A percentile compares a stretch with the other conserved stretches of the same genome.
phyloP scores from a whole-genome alignment of 495 filamentous ascomycete species.

The Annulohypoxylon bovei region DNA sequence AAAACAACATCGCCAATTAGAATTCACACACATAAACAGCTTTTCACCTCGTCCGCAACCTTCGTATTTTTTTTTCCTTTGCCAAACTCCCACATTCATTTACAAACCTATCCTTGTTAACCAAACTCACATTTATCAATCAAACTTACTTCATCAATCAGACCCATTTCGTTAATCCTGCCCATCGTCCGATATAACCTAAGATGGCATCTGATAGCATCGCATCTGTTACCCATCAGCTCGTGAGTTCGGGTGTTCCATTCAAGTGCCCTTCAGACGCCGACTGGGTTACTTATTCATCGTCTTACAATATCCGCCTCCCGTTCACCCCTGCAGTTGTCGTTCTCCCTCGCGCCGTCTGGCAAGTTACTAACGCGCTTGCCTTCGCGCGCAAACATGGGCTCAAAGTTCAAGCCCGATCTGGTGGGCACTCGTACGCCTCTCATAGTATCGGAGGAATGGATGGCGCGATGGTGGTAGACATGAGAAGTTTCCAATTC shows the following conservation, averaged over 20 bases:
- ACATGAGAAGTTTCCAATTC: conserved; percentile 56
- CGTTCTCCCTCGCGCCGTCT: conserved; percentile 58
- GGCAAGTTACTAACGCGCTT: conserved; percentile 63
- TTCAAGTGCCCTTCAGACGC: conserved; percentile 4
- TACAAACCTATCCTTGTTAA: background rate
- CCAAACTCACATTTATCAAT: background rate
- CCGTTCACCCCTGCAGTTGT: conserved; percentile 65
- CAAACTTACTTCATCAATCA: background rate
- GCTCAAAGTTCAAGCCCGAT: conserved; percentile 69
- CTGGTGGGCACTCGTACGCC: conserved; percentile 77
- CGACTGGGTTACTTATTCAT: conserved; percentile 46
- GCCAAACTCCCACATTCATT: no score
- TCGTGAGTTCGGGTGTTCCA: background rate
- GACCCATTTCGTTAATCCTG: background rate
- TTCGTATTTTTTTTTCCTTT: background rate
- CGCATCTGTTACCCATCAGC: background rate
- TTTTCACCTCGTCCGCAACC: background rate
- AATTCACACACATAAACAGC: background rate
- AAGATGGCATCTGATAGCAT: conserved; percentile 12
- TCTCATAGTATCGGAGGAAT: conserved; percentile 62
- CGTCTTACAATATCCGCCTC: conserved; percentile 68
- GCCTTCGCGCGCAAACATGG: conserved; percentile 54
- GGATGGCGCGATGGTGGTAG: conserved; percentile 62
- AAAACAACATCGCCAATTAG: background rate
- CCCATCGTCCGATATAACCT: background rate